A percentile compares a stretch with the other conserved stretches of the same genome.
Evolutionary conservation across 305 asterid species (phyloP).

Genomic region (Euphrasia arctica): DNA sequence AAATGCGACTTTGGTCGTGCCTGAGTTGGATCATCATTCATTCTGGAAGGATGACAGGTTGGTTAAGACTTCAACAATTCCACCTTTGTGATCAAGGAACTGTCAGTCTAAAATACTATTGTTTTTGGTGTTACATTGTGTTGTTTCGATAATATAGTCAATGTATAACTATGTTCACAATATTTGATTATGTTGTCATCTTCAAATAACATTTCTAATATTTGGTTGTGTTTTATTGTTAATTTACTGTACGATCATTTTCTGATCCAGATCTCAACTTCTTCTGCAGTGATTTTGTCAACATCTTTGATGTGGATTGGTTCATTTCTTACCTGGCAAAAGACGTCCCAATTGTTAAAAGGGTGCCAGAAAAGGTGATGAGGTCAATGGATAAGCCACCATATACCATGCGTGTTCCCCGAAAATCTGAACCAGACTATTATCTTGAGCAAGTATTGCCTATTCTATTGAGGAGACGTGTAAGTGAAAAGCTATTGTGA

Average conservation of each 20-base stretch:
- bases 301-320: conserved; percentile 95
- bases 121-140: conserved; percentile 1
- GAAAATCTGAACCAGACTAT: conserved; percentile 98
- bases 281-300: conserved; percentile 80
- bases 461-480: conserved; percentile 83
- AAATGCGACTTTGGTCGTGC: conserved; percentile 94
- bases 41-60: conserved; percentile 99
- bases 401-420: conserved; percentile 99
- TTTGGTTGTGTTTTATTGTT: conserved; percentile 8
- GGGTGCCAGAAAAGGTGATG: conserved; percentile 97
- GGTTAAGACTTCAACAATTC: conserved; percentile 30
- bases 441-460: conserved; percentile 97
- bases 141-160: conserved; percentile 12
- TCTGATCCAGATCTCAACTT: conserved; percentile 34
- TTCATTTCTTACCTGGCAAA: conserved; percentile 92
- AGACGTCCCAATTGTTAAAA: conserved; percentile 85
- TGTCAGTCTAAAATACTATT: not conserved
- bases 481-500: conserved; percentile 38
- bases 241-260: conserved; percentile 12
- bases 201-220: not conserved
- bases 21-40: conserved; percentile 97
- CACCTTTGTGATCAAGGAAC: conserved; percentile 12
- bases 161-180: conserved; percentile 2
- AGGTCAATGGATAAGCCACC: conserved; percentile 98
- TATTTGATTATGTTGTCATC: conserved; percentile 11